These are phyloP conservation scores for Tympanopsis confertula DNA, from an alignment of 2,329 filamentous ascomycete species.

Conservation along the genomic window DNA sequence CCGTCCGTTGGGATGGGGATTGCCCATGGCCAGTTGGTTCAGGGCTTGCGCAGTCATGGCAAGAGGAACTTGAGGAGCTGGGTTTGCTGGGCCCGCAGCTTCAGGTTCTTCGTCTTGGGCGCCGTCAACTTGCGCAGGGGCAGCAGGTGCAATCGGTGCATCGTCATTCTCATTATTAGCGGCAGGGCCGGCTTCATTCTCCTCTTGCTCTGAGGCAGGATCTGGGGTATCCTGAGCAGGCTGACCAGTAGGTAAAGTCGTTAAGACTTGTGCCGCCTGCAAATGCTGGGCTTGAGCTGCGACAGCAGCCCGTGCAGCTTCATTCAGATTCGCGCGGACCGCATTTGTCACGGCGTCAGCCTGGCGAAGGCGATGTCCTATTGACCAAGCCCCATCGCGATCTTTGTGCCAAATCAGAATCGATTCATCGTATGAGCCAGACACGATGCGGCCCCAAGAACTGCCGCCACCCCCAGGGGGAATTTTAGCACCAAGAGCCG, in stretches of 20 bases:
- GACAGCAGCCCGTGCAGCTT: neutral
- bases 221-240: neutral
- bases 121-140: neutral
- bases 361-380: neutral
- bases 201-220: neutral
- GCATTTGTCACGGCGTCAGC: neutral
- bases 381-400: constrained; percentile 16
- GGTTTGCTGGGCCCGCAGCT: too few species aligned
- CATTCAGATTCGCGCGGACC: neutral
- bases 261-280: neutral
- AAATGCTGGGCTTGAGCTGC: neutral
- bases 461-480: neutral
- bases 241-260: neutral
- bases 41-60: neutral
- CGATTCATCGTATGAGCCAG: constrained; percentile 57
- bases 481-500: neutral
- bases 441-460: constrained; percentile 54
- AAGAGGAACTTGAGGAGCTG: neutral
- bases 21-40: neutral
- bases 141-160: neutral
- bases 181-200: neutral
- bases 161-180: neutral
- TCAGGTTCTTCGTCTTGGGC: too few species aligned
- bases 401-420: constrained; percentile 58
- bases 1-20: too few species aligned